Percentiles rank a stretch among this genome's conserved stretches.
Conservation (phyloP, 805 yeast species). For the Zygoascus bituminiphila region DNA sequence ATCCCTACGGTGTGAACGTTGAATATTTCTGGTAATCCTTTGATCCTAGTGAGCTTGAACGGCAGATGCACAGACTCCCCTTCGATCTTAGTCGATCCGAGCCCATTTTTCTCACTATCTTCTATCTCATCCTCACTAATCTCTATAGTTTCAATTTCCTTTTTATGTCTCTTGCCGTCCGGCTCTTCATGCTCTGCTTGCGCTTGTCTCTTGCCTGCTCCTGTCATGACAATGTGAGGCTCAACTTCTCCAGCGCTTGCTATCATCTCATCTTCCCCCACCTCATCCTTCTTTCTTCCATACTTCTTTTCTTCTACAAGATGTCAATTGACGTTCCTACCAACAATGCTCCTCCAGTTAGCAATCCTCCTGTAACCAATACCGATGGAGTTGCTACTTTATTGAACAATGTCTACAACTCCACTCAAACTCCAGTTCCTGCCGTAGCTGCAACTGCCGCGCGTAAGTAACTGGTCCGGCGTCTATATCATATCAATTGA, state of each 20-base stretch:
- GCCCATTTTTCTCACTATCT: background rate
- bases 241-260: background rate
- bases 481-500: background rate
- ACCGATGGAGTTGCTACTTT: background rate
- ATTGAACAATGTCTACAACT: slow-evolving; percentile 6
- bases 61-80: too few relatives aligned
- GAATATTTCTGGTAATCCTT: slow-evolving; percentile 12
- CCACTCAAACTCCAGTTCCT: slow-evolving; percentile 20
- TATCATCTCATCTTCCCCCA: background rate
- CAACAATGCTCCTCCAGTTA: background rate
- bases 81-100: background rate
- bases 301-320: background rate
- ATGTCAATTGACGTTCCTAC: background rate
- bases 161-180: background rate
- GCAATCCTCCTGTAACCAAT: slow-evolving; percentile 1
- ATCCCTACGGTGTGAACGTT: slow-evolving; percentile 18
- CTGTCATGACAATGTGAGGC: background rate
- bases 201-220: too few relatives aligned
- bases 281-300: too few relatives aligned
- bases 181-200: background rate
- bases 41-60: slow-evolving; percentile 12
- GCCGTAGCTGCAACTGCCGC: slow-evolving; percentile 18
- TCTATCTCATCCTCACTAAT: background rate
- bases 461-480: slow-evolving; percentile 13
- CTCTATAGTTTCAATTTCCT: background rate